Evolutionary conservation across 1,139 yeast species (phyloP).

Genomic region (Pneumocystis sp.): DNA sequence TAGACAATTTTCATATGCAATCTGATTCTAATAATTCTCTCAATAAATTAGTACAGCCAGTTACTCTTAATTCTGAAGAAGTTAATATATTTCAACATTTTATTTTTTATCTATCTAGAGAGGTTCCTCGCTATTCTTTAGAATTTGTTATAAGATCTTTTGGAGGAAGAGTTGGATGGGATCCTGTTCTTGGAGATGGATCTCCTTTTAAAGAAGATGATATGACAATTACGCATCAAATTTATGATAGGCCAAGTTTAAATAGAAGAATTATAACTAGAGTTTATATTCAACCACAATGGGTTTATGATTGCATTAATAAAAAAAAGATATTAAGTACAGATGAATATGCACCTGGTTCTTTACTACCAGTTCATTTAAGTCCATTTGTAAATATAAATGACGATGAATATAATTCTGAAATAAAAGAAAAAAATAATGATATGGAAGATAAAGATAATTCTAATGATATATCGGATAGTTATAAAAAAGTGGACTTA

Average conservation of each 20-base stretch:
- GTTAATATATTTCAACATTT: slow-evolving; percentile 37
- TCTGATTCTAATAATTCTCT: neutral
- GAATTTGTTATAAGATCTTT: slow-evolving; percentile 77
- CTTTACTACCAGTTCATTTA: slow-evolving; percentile 85
- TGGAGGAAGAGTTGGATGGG: slow-evolving; percentile 79
- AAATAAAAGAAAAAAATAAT: slow-evolving; percentile 34
- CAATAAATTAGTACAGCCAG: neutral
- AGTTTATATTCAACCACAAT: slow-evolving; percentile 92
- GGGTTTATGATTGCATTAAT: slow-evolving; percentile 89
- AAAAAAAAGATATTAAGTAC: slow-evolving; percentile 61
- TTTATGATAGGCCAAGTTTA: slow-evolving; percentile 80
- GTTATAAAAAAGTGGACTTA: slow-evolving; percentile 86
- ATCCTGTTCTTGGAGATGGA: slow-evolving; percentile 65
- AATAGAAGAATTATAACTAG: slow-evolving; percentile 71
- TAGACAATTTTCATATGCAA: neutral
- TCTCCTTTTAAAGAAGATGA: slow-evolving; percentile 17
- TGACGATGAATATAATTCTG: slow-evolving; percentile 78
- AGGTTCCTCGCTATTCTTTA: slow-evolving; percentile 80
- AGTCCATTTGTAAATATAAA: slow-evolving; percentile 89
- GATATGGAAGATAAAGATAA: slow-evolving; percentile 39
- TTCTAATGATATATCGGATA: slow-evolving; percentile 45
- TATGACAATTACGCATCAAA: slow-evolving; percentile 69
- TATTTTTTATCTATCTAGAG: slow-evolving; percentile 82
- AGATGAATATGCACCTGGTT: slow-evolving; percentile 80
- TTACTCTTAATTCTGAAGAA: neutral